Conservation (phyloP, 2,329 filamentous ascomycete species). For the Hyphodiscus sp. region DNA sequence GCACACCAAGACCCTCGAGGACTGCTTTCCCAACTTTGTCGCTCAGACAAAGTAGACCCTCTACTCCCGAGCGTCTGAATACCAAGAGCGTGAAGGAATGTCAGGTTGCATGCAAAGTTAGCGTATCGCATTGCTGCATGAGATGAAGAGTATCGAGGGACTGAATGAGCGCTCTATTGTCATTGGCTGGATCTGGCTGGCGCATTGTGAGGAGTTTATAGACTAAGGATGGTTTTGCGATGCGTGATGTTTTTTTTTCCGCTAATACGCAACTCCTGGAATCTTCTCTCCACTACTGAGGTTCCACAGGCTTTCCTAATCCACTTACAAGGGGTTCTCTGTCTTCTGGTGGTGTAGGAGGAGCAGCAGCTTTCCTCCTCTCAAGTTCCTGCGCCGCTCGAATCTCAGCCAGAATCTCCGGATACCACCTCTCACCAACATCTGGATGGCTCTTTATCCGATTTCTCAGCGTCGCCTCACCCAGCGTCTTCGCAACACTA, state of each 20-base stretch:
- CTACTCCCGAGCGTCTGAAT: background rate
- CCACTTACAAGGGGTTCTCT: slow-evolving; percentile 18
- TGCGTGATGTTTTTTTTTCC: slow-evolving; percentile 12
- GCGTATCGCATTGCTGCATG: background rate
- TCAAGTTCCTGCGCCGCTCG: slow-evolving; percentile 49
- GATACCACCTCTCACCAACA: slow-evolving; percentile 77
- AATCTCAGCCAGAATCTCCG: slow-evolving; percentile 48
- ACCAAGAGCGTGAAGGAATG: background rate
- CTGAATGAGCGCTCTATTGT: background rate
- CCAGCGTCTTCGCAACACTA: slow-evolving; percentile 57
- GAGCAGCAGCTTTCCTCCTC: slow-evolving; percentile 20
- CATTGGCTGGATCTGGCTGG: background rate
- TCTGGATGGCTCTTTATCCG: slow-evolving; percentile 82
- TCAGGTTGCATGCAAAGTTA: background rate
- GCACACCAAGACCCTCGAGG: slow-evolving; percentile 64
- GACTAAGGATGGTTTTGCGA: background rate
- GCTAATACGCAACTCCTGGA: slow-evolving; percentile 1
- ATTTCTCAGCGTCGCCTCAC: slow-evolving; percentile 80
- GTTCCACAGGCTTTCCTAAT: slow-evolving; percentile 32
- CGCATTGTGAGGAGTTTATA: background rate
- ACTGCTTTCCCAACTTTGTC: slow-evolving; percentile 59
- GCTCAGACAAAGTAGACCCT: slow-evolving; percentile 1
- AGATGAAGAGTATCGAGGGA: background rate
- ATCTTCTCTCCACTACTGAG: slow-evolving; percentile 29
- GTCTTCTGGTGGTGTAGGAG: slow-evolving; percentile 1